Percentiles rank a stretch among this genome's conserved stretches.
Evolutionary conservation across 768 basidiomycete genomes (phyloP).

Genomic region (Mycena kentingensis): DNA sequence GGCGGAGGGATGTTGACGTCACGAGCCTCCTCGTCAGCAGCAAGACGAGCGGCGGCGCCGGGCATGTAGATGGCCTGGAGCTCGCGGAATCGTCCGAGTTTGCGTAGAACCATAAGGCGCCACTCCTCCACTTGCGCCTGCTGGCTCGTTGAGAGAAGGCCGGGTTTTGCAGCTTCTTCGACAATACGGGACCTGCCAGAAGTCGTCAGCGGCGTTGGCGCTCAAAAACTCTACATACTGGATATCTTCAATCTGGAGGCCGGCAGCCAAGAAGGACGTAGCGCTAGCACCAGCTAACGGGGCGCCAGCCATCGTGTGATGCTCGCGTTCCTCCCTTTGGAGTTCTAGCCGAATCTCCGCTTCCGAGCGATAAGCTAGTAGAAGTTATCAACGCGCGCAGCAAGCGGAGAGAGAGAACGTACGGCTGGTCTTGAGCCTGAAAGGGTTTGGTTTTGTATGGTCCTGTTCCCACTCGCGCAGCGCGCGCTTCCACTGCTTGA

Average conservation of each 20-base stretch:
- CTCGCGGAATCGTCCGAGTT: background rate
- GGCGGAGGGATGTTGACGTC: background rate
- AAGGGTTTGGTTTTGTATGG: constrained; percentile 3
- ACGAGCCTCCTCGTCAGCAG: background rate
- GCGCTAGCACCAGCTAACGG: constrained; percentile 1
- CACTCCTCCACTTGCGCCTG: background rate
- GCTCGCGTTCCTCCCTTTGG: background rate
- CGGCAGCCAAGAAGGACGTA: constrained; percentile 5
- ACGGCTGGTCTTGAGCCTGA: background rate
- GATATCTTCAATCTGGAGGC: constrained; percentile 6
- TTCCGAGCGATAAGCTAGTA: constrained; percentile 2
- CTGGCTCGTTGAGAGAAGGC: background rate
- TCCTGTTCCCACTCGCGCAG: constrained; percentile 1
- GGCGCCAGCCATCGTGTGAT: background rate
- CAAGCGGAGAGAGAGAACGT: background rate
- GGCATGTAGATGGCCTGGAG: background rate
- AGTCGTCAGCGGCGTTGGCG: background rate
- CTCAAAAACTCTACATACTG: background rate
- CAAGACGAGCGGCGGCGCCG: background rate
- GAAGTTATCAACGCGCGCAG: background rate
- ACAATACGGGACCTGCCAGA: background rate
- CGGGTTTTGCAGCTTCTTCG: background rate
- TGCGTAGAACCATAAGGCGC: background rate
- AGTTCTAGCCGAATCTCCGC: constrained; percentile 5
- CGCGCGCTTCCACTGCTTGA: background rate